Conservation (phyloP, 495 filamentous ascomycete species). For the Chaetomium tenue region DNA sequence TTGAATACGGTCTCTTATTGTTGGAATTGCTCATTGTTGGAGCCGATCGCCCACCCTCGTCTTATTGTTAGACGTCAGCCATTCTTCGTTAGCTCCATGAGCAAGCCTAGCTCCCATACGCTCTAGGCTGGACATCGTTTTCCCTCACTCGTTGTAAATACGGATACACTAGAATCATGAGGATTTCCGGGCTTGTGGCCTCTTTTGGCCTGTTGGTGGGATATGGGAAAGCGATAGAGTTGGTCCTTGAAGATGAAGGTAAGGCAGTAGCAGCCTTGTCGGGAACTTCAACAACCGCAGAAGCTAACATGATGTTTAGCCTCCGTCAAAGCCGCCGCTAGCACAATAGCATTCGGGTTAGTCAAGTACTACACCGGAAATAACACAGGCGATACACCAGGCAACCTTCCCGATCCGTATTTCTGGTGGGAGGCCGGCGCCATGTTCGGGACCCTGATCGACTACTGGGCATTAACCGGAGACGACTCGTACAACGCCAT, state of each 20-base stretch:
- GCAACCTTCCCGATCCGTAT: slow-evolving; percentile 72
- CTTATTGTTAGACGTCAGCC: background rate
- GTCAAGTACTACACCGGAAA: slow-evolving; percentile 67
- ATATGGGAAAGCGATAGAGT: slow-evolving; percentile 29
- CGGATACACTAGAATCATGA: slow-evolving; percentile 28
- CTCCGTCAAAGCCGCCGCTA: slow-evolving; percentile 45
- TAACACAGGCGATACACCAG: slow-evolving; percentile 65
- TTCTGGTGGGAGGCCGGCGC: slow-evolving; percentile 81
- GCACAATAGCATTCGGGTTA: slow-evolving; percentile 48
- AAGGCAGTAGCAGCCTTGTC: slow-evolving; percentile 3
- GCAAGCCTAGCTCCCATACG: background rate
- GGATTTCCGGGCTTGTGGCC: slow-evolving; percentile 22
- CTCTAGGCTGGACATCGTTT: slow-evolving; percentile 7
- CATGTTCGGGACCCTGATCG: slow-evolving; percentile 71
- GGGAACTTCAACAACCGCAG: background rate
- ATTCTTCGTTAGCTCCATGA: background rate
- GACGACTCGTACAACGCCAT: slow-evolving; percentile 71
- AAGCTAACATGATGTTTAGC: slow-evolving; percentile 27
- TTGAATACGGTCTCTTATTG: background rate
- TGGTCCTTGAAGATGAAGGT: slow-evolving; percentile 34
- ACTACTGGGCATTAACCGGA: slow-evolving; percentile 82
- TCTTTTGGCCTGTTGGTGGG: slow-evolving; percentile 29
- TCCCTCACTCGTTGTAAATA: slow-evolving; percentile 2
- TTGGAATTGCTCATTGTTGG: background rate
- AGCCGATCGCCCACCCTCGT: background rate